Evolutionary conservation across 208 protist genomes (phyloP), one percentile per base, ranked within the genome.

Genomic region (Trypanosoma caninum): DNA sequence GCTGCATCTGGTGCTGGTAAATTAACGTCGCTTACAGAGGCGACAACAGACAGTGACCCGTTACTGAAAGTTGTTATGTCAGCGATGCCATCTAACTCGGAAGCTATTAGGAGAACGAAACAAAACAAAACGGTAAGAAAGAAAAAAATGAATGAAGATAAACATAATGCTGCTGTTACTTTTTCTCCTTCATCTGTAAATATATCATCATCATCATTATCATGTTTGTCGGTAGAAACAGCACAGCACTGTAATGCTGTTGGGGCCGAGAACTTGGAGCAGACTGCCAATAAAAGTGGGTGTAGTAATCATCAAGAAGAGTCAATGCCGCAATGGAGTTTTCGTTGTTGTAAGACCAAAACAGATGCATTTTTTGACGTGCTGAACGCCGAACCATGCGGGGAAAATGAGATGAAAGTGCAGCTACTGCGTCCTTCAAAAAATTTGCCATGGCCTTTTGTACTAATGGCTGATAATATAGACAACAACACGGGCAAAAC

Each of bases 391-490:
- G 11, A 42, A 9, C 64, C 56, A 11, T 63, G 64, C 28, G 28
- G 6, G 16, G 25, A 41, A 37, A 37, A 47, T 23, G 64, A 58
- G 1, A n/a, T 28, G 16, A 70, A 70, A 47, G 40, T 70, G 7
- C 47, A 63, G 28, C 28, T 70, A 23, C 37, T 63, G 42, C 52
- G 64, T 28, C 45, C 64, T 11, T 63, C 64, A 25, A 34, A 6
- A 30, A n/a, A 58, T 33, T n/a, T 70, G 38, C 45, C 46, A 23
- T 70, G 64, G 64, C 64, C 64, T 18, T 70, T 70, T 40, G 38
- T 16, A 30, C 9, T 63, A 22, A 56, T 63, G 22, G 40, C n/a
- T 18, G 45, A 10, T 50, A 2, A 18, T 5, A 25, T 25, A 13
- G 45, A 30, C 45, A 50, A 5, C 23, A 30, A 30, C 2, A 23